A percentile compares a stretch with the other conserved stretches of the same genome.
phyloP scores from a whole-genome alignment of 2,329 filamentous ascomycete genomes.

The Colletotrichum sansevieriae region DNA sequence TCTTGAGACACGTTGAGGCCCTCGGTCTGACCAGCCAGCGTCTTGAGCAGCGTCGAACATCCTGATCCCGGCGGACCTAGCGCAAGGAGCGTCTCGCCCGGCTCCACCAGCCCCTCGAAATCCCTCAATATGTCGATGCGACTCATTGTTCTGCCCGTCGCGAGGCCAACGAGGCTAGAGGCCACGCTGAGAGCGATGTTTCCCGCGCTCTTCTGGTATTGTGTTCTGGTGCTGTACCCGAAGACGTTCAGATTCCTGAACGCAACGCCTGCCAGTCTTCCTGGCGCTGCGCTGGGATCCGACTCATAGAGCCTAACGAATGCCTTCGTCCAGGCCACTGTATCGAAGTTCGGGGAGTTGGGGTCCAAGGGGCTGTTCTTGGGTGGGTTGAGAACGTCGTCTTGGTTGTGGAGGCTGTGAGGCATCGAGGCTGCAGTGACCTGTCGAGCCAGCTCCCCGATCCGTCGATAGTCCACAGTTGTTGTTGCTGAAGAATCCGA shows the following conservation, averaged over 20 bases:
- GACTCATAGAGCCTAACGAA: slow-evolving; percentile 47
- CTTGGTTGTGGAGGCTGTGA: slow-evolving; percentile 1
- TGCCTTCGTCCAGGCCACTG: slow-evolving; percentile 46
- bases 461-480: slow-evolving; percentile 5
- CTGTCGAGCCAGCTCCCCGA: slow-evolving; percentile 32
- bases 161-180: slow-evolving; percentile 20
- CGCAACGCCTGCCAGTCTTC: slow-evolving; percentile 46
- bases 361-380: slow-evolving; percentile 44
- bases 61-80: slow-evolving; percentile 67
- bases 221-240: slow-evolving; percentile 45
- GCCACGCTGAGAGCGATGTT: slow-evolving; percentile 45
- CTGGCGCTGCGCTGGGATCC: slow-evolving; percentile 44
- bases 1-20: slow-evolving; percentile 45
- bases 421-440: slow-evolving; percentile 23
- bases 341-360: slow-evolving; percentile 46
- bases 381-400: slow-evolving; percentile 36
- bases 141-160: slow-evolving; percentile 15
- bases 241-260: slow-evolving; percentile 47
- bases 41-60: slow-evolving; percentile 79
- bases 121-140: slow-evolving; percentile 47
- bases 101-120: slow-evolving; percentile 50
- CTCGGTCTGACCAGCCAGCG: slow-evolving; percentile 47
- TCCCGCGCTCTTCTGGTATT: slow-evolving; percentile 45
- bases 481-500: slow-evolving; percentile 12
- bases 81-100: slow-evolving; percentile 70